Evolutionary conservation across 2,329 filamentous ascomycete genomes (phyloP).

Genomic region (Shiraia sp.): DNA sequence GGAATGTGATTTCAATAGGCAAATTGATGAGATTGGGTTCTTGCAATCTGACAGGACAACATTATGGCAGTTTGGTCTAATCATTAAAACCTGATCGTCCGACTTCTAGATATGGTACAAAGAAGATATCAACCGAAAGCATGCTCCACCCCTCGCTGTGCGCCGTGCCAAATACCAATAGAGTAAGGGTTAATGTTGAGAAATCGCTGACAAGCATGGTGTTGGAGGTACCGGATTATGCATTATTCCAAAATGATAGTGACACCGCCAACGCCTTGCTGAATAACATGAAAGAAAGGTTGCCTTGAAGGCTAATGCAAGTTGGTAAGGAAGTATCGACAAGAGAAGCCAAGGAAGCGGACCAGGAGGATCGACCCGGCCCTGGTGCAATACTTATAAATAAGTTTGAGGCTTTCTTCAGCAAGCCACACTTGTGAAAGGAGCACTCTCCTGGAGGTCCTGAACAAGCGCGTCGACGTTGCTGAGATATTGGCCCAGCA

Average conservation of each 20-base stretch:
- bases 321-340: slow-evolving; percentile 13
- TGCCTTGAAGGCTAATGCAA: neutral
- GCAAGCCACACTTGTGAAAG: slow-evolving; percentile 48
- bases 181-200: too few species aligned
- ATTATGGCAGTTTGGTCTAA: too few species aligned
- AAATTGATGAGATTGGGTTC: too few species aligned
- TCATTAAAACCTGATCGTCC: too few species aligned
- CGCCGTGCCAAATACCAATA: too few species aligned
- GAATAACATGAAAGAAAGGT: slow-evolving; percentile 17
- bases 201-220: slow-evolving; percentile 9
- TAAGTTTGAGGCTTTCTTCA: too few species aligned
- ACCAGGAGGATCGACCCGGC: slow-evolving; percentile 15
- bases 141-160: too few species aligned
- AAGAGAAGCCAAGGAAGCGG: slow-evolving; percentile 14
- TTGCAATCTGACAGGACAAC: too few species aligned
- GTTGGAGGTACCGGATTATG: slow-evolving; percentile 15
- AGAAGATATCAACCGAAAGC: too few species aligned
- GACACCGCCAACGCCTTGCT: slow-evolving; percentile 33
- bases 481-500: slow-evolving; percentile 78
- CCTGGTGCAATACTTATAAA: neutral
- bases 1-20: too few species aligned
- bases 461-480: slow-evolving; percentile 79
- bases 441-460: slow-evolving; percentile 77
- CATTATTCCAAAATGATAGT: slow-evolving; percentile 14
- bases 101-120: too few species aligned